Evolutionary conservation across 495 filamentous ascomycete species (phyloP).

Genomic region (Penicillium tannophilum): DNA sequence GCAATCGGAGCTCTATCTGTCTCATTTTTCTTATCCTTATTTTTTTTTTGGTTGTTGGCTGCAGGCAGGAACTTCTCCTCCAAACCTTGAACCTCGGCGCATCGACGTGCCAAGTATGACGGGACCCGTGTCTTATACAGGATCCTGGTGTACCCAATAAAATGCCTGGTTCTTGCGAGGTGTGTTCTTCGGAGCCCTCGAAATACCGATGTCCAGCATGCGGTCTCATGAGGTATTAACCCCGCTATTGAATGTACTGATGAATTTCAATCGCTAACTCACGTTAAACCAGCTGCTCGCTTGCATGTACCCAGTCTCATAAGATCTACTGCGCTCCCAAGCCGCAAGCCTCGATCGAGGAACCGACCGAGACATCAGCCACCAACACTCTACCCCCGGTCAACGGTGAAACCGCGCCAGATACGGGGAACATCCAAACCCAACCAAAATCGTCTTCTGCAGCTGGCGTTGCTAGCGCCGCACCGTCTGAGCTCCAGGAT

Average conservation of each 20-base stretch:
- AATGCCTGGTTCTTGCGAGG: slow-evolving; percentile 52
- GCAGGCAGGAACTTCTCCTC: background rate
- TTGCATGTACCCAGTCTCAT: slow-evolving; percentile 67
- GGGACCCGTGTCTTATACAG: slow-evolving; percentile 5
- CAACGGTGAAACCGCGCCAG: slow-evolving; percentile 15
- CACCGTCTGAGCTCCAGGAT: slow-evolving; percentile 47
- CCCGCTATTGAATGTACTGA: background rate
- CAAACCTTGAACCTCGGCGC: background rate
- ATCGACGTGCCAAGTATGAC: slow-evolving; percentile 13
- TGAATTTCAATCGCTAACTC: background rate
- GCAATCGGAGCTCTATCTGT: background rate
- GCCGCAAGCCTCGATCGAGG: slow-evolving; percentile 25
- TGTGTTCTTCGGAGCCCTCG: slow-evolving; percentile 56
- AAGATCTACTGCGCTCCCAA: slow-evolving; percentile 53
- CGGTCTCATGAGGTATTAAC: slow-evolving; percentile 57
- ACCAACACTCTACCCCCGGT: slow-evolving; percentile 5
- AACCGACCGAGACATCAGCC: slow-evolving; percentile 33
- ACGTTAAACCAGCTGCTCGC: slow-evolving; percentile 59
- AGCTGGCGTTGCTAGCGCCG: slow-evolving; percentile 31
- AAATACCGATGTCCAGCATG: slow-evolving; percentile 72
- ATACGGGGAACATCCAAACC: background rate
- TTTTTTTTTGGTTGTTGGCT: background rate
- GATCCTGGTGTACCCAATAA: slow-evolving; percentile 12
- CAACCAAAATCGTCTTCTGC: slow-evolving; percentile 7
- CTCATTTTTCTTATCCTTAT: background rate